A percentile compares a stretch with the other conserved stretches of the same genome.
Conservation (phyloP, 2,329 filamentous ascomycete genomes). For the Cladophialophora immunda region DNA sequence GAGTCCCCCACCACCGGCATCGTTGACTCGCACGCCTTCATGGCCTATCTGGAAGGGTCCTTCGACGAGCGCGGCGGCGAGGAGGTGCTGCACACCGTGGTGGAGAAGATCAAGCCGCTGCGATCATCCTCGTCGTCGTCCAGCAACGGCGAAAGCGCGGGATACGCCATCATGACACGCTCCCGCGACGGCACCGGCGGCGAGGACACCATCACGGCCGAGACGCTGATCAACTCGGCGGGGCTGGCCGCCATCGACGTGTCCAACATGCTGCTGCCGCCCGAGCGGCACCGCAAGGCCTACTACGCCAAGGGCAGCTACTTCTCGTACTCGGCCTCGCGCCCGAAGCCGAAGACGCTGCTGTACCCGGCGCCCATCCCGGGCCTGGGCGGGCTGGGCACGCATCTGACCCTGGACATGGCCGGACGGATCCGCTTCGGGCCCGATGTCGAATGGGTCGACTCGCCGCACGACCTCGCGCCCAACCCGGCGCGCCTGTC, state of each 20-base stretch:
- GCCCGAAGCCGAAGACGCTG: slow-evolving; percentile 73
- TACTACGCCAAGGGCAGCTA: slow-evolving; percentile 96
- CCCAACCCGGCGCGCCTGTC: slow-evolving; percentile 70
- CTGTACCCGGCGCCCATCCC: slow-evolving; percentile 88
- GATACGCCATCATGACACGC: slow-evolving; percentile 71
- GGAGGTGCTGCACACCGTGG: slow-evolving; percentile 72
- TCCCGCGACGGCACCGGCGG: slow-evolving; percentile 45
- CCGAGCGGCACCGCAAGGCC: slow-evolving; percentile 64
- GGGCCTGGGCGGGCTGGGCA: slow-evolving; percentile 87
- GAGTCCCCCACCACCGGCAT: slow-evolving; percentile 89
- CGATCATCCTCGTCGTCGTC: slow-evolving; percentile 29
- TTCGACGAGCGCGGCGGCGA: slow-evolving; percentile 81
- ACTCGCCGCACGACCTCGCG: slow-evolving; percentile 74
- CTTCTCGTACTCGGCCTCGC: slow-evolving; percentile 78
- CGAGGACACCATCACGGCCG: slow-evolving; percentile 69
- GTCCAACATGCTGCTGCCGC: slow-evolving; percentile 81
- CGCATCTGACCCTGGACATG: slow-evolving; percentile 92
- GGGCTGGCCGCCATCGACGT: slow-evolving; percentile 79
- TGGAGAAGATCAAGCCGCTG: slow-evolving; percentile 67
- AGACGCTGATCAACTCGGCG: slow-evolving; percentile 84
- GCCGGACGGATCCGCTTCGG: slow-evolving; percentile 86
- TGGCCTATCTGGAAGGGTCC: slow-evolving; percentile 79
- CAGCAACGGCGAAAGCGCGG: slow-evolving; percentile 51
- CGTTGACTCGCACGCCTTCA: slow-evolving; percentile 83
- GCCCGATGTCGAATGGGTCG: slow-evolving; percentile 93